Percentiles rank a stretch among this genome's conserved stretches.
Conservation (phyloP, 345 rosid species). For the Arabis hirsuta region DNA sequence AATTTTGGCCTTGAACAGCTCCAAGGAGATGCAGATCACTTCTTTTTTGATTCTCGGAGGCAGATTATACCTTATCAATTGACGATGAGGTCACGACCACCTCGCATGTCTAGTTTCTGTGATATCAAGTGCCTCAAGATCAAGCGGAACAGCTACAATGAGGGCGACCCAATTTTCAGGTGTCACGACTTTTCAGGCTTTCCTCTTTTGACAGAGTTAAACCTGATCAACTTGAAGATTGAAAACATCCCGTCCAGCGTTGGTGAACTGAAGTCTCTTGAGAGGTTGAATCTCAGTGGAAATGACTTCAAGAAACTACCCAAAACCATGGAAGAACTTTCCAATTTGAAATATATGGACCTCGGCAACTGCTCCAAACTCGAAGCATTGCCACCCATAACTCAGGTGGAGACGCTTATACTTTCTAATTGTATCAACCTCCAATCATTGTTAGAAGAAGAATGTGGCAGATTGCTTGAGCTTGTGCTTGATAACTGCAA, state of each 20-base stretch:
- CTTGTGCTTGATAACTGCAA: too few relatives aligned
- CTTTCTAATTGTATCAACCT: slow-evolving; percentile 13
- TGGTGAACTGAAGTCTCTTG: neutral
- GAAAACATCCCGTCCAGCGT: neutral
- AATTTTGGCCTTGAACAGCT: neutral
- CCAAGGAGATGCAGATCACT: neutral
- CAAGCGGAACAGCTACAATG: neutral
- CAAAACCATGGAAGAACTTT: neutral
- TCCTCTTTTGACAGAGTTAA: neutral
- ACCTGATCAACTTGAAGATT: neutral
- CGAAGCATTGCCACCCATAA: neutral
- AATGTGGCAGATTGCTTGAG: neutral
- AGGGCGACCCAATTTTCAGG: neutral
- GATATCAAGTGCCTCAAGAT: neutral
- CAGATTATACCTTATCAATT: neutral
- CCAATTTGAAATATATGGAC: neutral
- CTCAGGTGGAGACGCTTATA: slow-evolving; percentile 6
- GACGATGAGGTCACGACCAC: neutral
- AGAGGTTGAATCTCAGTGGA: neutral
- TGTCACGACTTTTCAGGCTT: neutral
- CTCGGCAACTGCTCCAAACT: neutral
- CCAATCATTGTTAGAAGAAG: neutral
- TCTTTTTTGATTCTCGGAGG: neutral
- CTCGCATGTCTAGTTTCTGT: neutral
- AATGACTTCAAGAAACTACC: neutral